Base-by-base conservation (phyloP, 345 rosid species). In the Salix suchowensis region DNA sequence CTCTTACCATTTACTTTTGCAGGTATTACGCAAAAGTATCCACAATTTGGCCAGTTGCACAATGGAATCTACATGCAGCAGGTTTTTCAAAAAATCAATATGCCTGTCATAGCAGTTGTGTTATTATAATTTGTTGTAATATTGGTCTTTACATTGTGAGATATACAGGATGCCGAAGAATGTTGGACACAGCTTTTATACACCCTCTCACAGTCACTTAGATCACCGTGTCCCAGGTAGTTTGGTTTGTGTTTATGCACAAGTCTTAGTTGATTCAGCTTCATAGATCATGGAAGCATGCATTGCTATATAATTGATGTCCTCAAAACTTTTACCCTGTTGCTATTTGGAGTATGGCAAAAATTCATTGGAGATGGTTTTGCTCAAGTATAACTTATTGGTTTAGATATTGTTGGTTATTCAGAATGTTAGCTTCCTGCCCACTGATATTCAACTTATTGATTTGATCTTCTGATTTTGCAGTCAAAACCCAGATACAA, bases 21-120 rank as follows among this genome's bases (percentile, higher is more conserved):
- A 96, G 98, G 84, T 89, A 66, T 81, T 96, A 85, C 95, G 91
- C 46, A 94, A 94, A 96, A 96, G 75, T 92, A 86, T 82, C 99
- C 99, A 76, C 99, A 92, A 75, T 96, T 94, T 67, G 92, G 97
- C 39, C 98, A 94, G 82, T 76, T 89, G 90, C 97, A 93, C 34
- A 96, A 96, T 87, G 97, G 95, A 81, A 83, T 80, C 78, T 89
- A 88, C 91, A 96, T 96, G 99, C 98, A 96, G 80, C 99, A 92
- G 98, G 97, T 93, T 70, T 54, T 75, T 72, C 71, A 55, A 4
- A 13, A 65, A 65, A 32, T 58, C 52, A 50, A 50, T 66, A 16
- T 48, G 26, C 60, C 67, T 55, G 64, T 73, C 64, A 58, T 58
- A 1, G 24, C 13, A 23, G 28, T 58, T 58, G 28, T 58, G 7